Base-by-base conservation (phyloP, 352 stramenopile species). In the Pythium dissimile region DNA sequence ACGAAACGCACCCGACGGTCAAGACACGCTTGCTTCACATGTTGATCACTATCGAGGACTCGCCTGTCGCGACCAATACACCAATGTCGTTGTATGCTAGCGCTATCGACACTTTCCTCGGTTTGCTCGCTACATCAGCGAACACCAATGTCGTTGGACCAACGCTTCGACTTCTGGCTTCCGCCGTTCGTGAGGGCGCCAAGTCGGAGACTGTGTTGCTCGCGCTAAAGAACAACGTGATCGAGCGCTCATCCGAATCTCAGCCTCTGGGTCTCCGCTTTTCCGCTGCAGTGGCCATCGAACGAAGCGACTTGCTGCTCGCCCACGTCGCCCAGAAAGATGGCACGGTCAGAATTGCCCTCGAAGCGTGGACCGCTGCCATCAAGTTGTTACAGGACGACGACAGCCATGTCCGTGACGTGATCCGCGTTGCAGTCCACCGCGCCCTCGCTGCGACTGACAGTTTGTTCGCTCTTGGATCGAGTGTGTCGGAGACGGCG, bases 381-480 rank as follows among this genome's bases (percentile, higher is more conserved):
- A 49, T 93, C 13, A 70, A 62, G 44, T 61, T 91, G 8, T 66
- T 93, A 46, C 83, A 93, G 67, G 83, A 90, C 54, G 83, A 93
- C 43, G 70, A 87, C 21, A 60, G 52, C n/a, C 45, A 57, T 13
- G 72, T 69, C 8, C 75, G 75, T 13, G 58, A 69, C 15, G 32
- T 71, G 30, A 45, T 71, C 15, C 62, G 73, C 16, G 11, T 30
- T 0, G 80, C 75, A 9, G 69, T 87, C 2, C 65, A 75, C 34
- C 30, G 63, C 4, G 64, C 73, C 2, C 59, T 90, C 41, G 21
- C 15, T 27, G 44, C 53, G 24, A 31, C 20, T 11, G 50, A 49
- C 0, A 44, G 37, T 0, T 31, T 26, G 12, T 56, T 62, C 18
- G 24, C 27, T 2, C 24, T 63, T 20, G 38, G 49, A 21, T 11